These are phyloP conservation scores for Wickerhamomyces silvicola DNA, from an alignment of 805 yeast genomes.

Conservation along the genomic window DNA sequence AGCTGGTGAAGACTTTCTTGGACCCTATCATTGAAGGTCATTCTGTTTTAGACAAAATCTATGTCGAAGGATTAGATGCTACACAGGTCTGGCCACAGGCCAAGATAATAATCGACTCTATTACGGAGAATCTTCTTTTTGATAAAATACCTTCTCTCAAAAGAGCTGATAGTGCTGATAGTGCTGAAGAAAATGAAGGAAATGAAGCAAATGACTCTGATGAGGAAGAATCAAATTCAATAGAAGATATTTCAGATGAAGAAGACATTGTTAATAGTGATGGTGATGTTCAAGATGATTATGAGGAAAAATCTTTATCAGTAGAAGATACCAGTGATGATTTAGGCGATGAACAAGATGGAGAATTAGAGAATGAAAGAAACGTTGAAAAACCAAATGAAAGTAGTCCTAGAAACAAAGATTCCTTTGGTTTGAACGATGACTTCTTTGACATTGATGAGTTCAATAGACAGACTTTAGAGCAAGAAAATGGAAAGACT, in stretches of 20 bases:
- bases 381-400: neutral
- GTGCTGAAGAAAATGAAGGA: constrained; percentile 16
- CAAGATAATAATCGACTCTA: constrained; percentile 75
- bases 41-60: constrained; percentile 72
- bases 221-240: constrained; percentile 5
- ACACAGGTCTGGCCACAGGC: constrained; percentile 93
- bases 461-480: constrained; percentile 70
- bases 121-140: constrained; percentile 55
- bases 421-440: constrained; percentile 68
- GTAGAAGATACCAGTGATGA: constrained; percentile 20
- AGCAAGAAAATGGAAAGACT: constrained; percentile 41
- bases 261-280: constrained; percentile 11
- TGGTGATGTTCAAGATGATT: constrained; percentile 18
- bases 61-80: constrained; percentile 81
- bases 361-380: constrained; percentile 20
- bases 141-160: constrained; percentile 49
- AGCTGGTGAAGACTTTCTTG: constrained; percentile 17
- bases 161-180: constrained; percentile 22
- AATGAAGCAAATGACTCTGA: constrained; percentile 12
- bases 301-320: constrained; percentile 21
- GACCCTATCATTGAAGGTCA: constrained; percentile 22
- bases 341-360: constrained; percentile 15
- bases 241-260: constrained; percentile 13
- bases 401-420: constrained; percentile 25
- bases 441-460: constrained; percentile 81